A percentile compares a stretch with the other conserved stretches of the same genome.
phyloP scores from a whole-genome alignment of 2,329 filamentous ascomycete species.

The Botrytis cinerea region DNA sequence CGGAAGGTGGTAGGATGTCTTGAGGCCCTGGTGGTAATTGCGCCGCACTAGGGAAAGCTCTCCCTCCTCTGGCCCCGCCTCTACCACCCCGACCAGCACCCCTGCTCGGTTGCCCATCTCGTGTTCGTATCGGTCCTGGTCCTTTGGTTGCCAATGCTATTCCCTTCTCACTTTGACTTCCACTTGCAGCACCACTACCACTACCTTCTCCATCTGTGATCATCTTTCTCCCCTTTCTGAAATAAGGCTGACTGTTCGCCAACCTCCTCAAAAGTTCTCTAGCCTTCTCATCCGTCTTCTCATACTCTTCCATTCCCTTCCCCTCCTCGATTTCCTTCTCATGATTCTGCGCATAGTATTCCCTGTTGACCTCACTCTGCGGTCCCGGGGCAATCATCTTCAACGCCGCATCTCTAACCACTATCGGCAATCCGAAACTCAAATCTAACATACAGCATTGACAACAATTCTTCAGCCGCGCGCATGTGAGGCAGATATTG shows the following conservation, averaged over 20 bases:
- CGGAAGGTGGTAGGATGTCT: conserved; percentile 82
- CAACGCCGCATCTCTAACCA: conserved; percentile 90
- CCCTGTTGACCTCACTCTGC: conserved; percentile 87
- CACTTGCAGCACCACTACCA: conserved; percentile 27
- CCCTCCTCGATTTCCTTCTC: conserved; percentile 95
- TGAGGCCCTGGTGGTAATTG: conserved; percentile 78
- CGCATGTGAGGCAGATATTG: conserved; percentile 94
- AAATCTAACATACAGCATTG: conserved; percentile 99
- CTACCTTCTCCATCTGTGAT: conserved; percentile 42
- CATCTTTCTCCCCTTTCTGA: conserved; percentile 79
- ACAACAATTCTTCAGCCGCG: conserved; percentile 96
- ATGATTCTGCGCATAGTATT: conserved; percentile 98
- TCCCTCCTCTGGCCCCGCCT: conserved; percentile 46
- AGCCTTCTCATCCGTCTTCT: conserved; percentile 96
- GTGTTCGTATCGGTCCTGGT: conserved; percentile 78
- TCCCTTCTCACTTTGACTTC: conserved; percentile 46
- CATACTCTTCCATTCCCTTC: conserved; percentile 83
- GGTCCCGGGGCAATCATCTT: conserved; percentile 98
- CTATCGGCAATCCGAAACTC: conserved; percentile 91
- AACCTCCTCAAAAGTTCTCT: conserved; percentile 81
- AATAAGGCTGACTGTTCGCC: conserved; percentile 92
- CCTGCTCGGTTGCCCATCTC: conserved; percentile 56
- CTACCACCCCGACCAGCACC: conserved; percentile 43
- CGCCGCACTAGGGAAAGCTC: conserved; percentile 68
- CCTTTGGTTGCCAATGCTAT: conserved; percentile 51